A percentile compares a stretch with the other conserved stretches of the same genome.
phyloP scores from a whole-genome alignment of 192 early-diverging fungal genomes.

The Entophlyctis luteolus region DNA sequence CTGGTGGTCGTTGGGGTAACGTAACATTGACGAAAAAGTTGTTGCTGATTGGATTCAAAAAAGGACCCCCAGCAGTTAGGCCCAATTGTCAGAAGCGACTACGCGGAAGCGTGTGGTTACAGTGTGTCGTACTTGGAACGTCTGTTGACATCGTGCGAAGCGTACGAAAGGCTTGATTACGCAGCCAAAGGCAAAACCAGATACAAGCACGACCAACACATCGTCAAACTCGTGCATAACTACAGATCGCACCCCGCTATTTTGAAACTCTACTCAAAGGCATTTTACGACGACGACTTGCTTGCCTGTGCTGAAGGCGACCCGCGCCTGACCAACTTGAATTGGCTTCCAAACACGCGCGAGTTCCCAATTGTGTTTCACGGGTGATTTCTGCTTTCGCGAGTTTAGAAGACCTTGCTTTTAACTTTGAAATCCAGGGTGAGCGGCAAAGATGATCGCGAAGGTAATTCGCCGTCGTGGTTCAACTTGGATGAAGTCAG shows the following conservation, averaged over 20 bases:
- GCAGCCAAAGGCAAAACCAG: not conserved
- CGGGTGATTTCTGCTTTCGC: constrained; percentile 1
- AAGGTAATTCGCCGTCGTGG: constrained; percentile 24
- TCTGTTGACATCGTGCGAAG: not conserved
- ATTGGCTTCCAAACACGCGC: constrained; percentile 11
- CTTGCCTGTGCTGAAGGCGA: not conserved
- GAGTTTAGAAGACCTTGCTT: not conserved
- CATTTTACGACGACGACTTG: constrained; percentile 26
- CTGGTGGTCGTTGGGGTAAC: constrained; percentile 11
- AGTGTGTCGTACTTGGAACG: constrained; percentile 16
- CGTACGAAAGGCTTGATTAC: not conserved
- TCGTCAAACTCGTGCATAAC: constrained; percentile 18
- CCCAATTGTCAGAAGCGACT: constrained; percentile 15
- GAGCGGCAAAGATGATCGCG: constrained; percentile 26
- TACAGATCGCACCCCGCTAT: constrained; percentile 32
- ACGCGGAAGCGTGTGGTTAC: constrained; percentile 8
- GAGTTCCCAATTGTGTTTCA: constrained; percentile 31
- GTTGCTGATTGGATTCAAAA: not conserved
- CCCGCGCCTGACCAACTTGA: not conserved
- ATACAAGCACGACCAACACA: constrained; percentile 10
- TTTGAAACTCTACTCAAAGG: constrained; percentile 14
- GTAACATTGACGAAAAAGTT: not conserved
- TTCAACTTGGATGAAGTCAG: constrained; percentile 27
- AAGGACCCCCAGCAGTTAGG: constrained; percentile 23
- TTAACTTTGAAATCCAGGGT: not conserved